Evolutionary conservation across 2,329 filamentous ascomycete species (phyloP).

Genomic region (Plectosphaerella sp.): DNA sequence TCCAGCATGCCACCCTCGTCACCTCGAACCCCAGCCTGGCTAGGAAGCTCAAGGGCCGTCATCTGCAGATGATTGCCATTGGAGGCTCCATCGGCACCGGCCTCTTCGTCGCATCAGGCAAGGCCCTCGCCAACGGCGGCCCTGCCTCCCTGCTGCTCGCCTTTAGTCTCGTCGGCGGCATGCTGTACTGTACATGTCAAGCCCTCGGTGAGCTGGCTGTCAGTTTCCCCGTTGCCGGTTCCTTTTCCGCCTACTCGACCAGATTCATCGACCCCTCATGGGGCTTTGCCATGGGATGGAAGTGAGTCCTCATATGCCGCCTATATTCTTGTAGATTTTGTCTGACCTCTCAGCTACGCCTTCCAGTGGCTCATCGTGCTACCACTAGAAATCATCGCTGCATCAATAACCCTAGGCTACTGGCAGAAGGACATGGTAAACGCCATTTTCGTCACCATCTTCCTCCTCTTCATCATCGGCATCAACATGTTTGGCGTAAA

Average conservation of each 20-base stretch:
- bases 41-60: conserved; percentile 73
- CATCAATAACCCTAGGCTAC: conserved; percentile 77
- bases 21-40: conserved; percentile 73
- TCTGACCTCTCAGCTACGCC: conserved; percentile 57
- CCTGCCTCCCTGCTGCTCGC: conserved; percentile 74
- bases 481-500: conserved; percentile 90
- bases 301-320: conserved; percentile 44
- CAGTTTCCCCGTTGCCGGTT: conserved; percentile 83
- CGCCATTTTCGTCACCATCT: conserved; percentile 78
- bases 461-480: conserved; percentile 67
- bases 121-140: conserved; percentile 65
- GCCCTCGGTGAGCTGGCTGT: conserved; percentile 90
- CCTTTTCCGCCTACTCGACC: conserved; percentile 88
- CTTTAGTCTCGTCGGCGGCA: conserved; percentile 74
- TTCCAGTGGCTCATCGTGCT: conserved; percentile 83
- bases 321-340: not conserved
- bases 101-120: conserved; percentile 80
- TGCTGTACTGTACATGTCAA: conserved; percentile 91
- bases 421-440: conserved; percentile 65
- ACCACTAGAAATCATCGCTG: conserved; percentile 82
- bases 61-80: conserved; percentile 97
- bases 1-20: conserved; percentile 60
- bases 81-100: conserved; percentile 89
- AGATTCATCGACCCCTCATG: conserved; percentile 90
- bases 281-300: conserved; percentile 96